Base-by-base conservation (phyloP, 1,139 yeast genomes). In the Blastobotrys persicus region DNA sequence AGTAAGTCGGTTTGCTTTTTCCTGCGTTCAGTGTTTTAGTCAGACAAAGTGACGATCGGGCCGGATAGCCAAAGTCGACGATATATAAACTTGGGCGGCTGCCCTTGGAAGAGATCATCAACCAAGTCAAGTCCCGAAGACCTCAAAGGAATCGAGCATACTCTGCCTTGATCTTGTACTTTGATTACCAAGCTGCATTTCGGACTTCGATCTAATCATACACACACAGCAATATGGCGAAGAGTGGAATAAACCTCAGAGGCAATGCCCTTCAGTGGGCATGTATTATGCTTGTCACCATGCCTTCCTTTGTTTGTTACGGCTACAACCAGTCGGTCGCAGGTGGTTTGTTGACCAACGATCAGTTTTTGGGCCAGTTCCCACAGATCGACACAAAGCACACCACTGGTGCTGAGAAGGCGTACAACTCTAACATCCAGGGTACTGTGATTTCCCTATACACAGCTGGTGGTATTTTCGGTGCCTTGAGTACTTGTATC, bases 391-490 rank as follows among this genome's bases (percentile, higher is more conserved):
- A 73, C 53, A 64, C 69, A 1, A 47, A 54, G 19, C 49, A 54
- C n/a, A 52, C 55, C 11, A 50, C 49, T 3, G 58, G 54, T 3
- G 41, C 53, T 17, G 33, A 49, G 20, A 44, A 43, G 32, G 42
- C 46, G 16, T 28, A 49, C 20, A 54, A 55, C 32, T 55, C 65
- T 7, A 56, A 54, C 6, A 45, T 63, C 16, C 62, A 58, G 28
- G 67, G 67, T 43, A 52, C 64, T 4, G 59, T 59, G 6, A 58
- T 59, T 17, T 62, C 91, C 14, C 73, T 82, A 44, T 82, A 85
- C 62, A 83, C 84, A 60, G 69, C 83, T 43, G 89, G 91, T 20
- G 84, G 91, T 61, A 85, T 85, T 41, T 54, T 80, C 50, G 94
- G 95, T 51, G 88, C 91, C 23, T 66, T 85, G 26, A 61, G 77